Evolutionary conservation across 257 asterid species (phyloP).

Genomic region (Gentiana macrophylla): DNA sequence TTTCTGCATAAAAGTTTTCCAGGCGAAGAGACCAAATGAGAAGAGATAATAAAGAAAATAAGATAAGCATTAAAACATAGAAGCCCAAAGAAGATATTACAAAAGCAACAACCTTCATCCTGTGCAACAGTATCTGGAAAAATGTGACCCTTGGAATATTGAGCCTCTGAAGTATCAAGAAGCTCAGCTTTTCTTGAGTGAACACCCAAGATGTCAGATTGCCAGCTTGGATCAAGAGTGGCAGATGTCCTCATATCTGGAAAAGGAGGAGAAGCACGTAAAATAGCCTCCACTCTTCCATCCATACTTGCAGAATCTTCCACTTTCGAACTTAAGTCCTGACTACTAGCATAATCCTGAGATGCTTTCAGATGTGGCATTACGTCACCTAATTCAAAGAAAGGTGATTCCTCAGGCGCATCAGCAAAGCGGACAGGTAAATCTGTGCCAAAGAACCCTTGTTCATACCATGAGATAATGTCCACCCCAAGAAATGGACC

Average conservation of each 20-base stretch:
- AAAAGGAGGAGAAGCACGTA: constrained; percentile 28
- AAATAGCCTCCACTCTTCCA: constrained; percentile 29
- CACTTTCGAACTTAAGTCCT: constrained; percentile 26
- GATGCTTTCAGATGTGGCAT: constrained; percentile 77
- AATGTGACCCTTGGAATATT: constrained; percentile 37
- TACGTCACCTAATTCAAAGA: constrained; percentile 71
- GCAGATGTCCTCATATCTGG: constrained; percentile 31
- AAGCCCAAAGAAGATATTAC: constrained; percentile 11
- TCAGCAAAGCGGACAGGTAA: constrained; percentile 87
- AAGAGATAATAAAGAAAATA: neutral
- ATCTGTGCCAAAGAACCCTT: constrained; percentile 91
- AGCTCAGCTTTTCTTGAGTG: constrained; percentile 38
- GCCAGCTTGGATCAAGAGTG: constrained; percentile 41
- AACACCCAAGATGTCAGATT: constrained; percentile 26
- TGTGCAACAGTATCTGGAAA: constrained; percentile 40
- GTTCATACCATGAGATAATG: constrained; percentile 93
- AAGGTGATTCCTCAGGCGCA: constrained; percentile 71
- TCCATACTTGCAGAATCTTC: constrained; percentile 40
- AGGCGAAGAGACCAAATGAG: constrained; percentile 18
- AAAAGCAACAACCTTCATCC: constrained; percentile 58
- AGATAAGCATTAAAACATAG: neutral
- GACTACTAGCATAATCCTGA: constrained; percentile 26
- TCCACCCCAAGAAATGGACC: constrained; percentile 98
- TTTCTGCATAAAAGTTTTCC: constrained; percentile 33
- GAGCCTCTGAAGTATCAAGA: constrained; percentile 33